phyloP scores from a whole-genome alignment of 2,329 filamentous ascomycete species.

The Plectosphaerella cucumerina region DNA sequence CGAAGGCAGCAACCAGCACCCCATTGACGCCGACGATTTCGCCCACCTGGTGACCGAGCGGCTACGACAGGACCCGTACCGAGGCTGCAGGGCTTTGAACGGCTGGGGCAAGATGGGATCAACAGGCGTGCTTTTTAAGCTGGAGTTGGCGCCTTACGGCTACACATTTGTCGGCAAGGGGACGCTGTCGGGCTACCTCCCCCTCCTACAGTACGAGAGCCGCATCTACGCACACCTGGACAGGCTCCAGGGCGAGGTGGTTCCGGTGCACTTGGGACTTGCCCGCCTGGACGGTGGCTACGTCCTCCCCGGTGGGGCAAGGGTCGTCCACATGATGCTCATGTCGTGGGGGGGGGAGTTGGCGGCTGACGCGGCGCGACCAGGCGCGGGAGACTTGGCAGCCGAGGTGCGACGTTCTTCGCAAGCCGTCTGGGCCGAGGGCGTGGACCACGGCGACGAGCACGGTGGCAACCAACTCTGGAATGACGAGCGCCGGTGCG shows the following conservation, averaged over 20 bases:
- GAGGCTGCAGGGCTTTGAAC: slow-evolving; percentile 7
- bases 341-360: slow-evolving; percentile 18
- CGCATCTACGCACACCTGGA: slow-evolving; percentile 13
- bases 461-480: slow-evolving; percentile 15
- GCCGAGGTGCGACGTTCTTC: slow-evolving; percentile 8
- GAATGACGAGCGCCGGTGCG: slow-evolving; percentile 15
- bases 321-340: slow-evolving; percentile 16
- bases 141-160: slow-evolving; percentile 13
- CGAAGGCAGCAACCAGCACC: slow-evolving; percentile 7
- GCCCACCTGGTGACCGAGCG: slow-evolving; percentile 5
- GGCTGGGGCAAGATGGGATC: slow-evolving; percentile 6
- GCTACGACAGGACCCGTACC: slow-evolving; percentile 9
- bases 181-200: neutral
- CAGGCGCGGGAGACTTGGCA: neutral
- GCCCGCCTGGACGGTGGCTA: slow-evolving; percentile 8
- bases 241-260: slow-evolving; percentile 14
- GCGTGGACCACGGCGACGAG: slow-evolving; percentile 14
- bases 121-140: slow-evolving; percentile 14
- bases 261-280: slow-evolving; percentile 14
- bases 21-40: slow-evolving; percentile 9
- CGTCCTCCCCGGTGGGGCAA: slow-evolving; percentile 11
- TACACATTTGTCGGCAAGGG: slow-evolving; percentile 18
- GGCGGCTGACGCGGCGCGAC: neutral
- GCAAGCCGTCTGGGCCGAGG: slow-evolving; percentile 9
- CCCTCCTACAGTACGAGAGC: slow-evolving; percentile 12